A percentile compares a stretch with the other conserved stretches of the same genome.
These are phyloP conservation scores for Elsinoe perseae DNA, from an alignment of 2,329 filamentous ascomycete species.

Conservation along the genomic window DNA sequence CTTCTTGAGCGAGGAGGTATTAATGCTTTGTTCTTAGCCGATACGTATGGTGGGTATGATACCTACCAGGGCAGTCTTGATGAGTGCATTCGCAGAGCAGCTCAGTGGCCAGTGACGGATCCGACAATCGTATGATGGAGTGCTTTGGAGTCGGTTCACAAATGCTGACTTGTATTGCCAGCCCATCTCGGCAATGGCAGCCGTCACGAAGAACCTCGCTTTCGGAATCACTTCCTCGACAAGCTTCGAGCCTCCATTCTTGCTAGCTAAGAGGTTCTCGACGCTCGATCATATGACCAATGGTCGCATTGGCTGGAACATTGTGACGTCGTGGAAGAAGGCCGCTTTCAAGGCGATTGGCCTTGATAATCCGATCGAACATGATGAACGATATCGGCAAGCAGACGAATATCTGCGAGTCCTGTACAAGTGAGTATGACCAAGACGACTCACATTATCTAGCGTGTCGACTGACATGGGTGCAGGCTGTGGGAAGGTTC, in stretches of 20 bases:
- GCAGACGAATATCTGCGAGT: conserved; percentile 56
- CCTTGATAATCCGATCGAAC: conserved; percentile 49
- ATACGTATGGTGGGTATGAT: conserved; percentile 58
- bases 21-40: conserved; percentile 58
- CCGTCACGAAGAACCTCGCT: conserved; percentile 55
- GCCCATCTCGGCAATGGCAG: conserved; percentile 59
- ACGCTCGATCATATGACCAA: conserved; percentile 55
- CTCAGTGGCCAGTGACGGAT: conserved; percentile 59
- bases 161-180: conserved; percentile 22
- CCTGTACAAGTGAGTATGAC: conserved; percentile 46
- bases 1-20: conserved; percentile 55
- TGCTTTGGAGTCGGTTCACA: not conserved
- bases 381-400: conserved; percentile 54
- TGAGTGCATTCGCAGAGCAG: conserved; percentile 53
- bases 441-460: not conserved
- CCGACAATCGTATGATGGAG: conserved; percentile 47
- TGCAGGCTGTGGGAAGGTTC: conserved; percentile 44
- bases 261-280: conserved; percentile 55
- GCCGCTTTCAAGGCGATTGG: conserved; percentile 57
- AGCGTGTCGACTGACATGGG: not conserved
- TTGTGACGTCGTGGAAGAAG: conserved; percentile 58
- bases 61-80: conserved; percentile 54
- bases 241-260: conserved; percentile 55
- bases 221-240: conserved; percentile 59
- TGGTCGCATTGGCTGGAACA: conserved; percentile 58